Percentiles rank a stretch among this genome's conserved stretches.
These are phyloP conservation scores for Talaromyces ruber DNA, from an alignment of 495 filamentous ascomycete genomes.

Conservation along the genomic window DNA sequence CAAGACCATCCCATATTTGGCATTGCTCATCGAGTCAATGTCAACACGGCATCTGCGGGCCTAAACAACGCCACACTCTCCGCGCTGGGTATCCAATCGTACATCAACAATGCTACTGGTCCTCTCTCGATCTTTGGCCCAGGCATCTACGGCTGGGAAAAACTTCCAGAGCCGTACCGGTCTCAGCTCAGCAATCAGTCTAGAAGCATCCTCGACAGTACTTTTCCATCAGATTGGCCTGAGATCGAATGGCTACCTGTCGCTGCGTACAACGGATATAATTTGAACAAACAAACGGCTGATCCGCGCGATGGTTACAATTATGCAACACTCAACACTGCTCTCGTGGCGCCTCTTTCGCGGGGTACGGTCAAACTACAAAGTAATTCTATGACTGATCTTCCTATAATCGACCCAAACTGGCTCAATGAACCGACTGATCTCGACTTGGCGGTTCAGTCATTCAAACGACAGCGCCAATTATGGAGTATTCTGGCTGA, in stretches of 20 bases:
- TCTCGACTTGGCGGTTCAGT: constrained; percentile 31
- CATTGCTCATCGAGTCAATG: constrained; percentile 15
- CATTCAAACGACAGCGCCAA: constrained; percentile 32
- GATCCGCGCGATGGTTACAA: constrained; percentile 22
- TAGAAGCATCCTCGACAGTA: not conserved
- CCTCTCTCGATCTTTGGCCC: constrained; percentile 14
- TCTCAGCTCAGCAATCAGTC: not conserved
- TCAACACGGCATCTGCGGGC: constrained; percentile 12
- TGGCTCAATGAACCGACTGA: constrained; percentile 38
- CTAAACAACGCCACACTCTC: constrained; percentile 3
- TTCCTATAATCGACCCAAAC: constrained; percentile 42
- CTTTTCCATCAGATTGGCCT: constrained; percentile 44
- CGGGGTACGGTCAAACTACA: constrained; percentile 45
- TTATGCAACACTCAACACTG: constrained; percentile 32
- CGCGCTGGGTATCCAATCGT: constrained; percentile 4
- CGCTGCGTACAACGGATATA: constrained; percentile 18
- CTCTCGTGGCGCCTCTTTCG: constrained; percentile 38
- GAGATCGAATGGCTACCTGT: constrained; percentile 32
- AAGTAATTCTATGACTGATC: constrained; percentile 28
- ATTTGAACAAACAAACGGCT: constrained; percentile 8
- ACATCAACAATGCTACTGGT: constrained; percentile 13
- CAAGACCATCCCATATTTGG: constrained; percentile 30
- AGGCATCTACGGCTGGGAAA: constrained; percentile 35
- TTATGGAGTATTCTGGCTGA: constrained; percentile 9
- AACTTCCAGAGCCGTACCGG: constrained; percentile 23